Conservation (phyloP, 2,329 filamentous ascomycete species). For the Neopestalotiopsis sp. region DNA sequence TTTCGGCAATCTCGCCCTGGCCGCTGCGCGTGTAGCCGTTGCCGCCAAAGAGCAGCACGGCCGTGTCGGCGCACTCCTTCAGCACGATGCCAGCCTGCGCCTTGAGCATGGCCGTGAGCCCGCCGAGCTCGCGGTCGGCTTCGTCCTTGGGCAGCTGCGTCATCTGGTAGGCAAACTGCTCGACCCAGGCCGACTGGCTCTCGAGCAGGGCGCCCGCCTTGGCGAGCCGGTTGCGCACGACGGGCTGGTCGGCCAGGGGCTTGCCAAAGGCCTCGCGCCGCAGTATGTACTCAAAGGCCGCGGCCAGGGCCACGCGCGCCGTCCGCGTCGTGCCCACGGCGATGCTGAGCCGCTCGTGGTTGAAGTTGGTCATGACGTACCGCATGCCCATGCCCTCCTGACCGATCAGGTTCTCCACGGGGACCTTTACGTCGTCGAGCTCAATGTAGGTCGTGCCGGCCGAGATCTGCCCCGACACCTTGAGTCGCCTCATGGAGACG, state of each 20-base stretch:
- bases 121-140: slow-evolving; percentile 70
- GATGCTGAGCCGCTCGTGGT: slow-evolving; percentile 75
- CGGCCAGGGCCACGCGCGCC: slow-evolving; percentile 47
- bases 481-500: slow-evolving; percentile 70
- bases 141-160: slow-evolving; percentile 61
- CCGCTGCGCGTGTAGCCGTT: slow-evolving; percentile 74
- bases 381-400: slow-evolving; percentile 73
- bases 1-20: slow-evolving; percentile 73
- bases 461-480: slow-evolving; percentile 67
- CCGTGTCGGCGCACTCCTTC: slow-evolving; percentile 72
- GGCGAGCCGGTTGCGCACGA: slow-evolving; percentile 74
- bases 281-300: slow-evolving; percentile 43
- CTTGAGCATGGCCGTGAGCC: slow-evolving; percentile 74
- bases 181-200: slow-evolving; percentile 74
- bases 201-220: slow-evolving; percentile 73
- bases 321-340: slow-evolving; percentile 67
- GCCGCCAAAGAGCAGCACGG: slow-evolving; percentile 74
- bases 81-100: slow-evolving; percentile 74
- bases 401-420: slow-evolving; percentile 72
- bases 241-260: slow-evolving; percentile 73
- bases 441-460: slow-evolving; percentile 78
- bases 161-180: slow-evolving; percentile 73
- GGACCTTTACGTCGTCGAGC: slow-evolving; percentile 75
- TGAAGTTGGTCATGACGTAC: slow-evolving; percentile 81
- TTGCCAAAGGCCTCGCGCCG: slow-evolving; percentile 44